These are phyloP conservation scores for Zygosaccharomyces lentus DNA, from an alignment of 805 yeast genomes.

Conservation along the genomic window DNA sequence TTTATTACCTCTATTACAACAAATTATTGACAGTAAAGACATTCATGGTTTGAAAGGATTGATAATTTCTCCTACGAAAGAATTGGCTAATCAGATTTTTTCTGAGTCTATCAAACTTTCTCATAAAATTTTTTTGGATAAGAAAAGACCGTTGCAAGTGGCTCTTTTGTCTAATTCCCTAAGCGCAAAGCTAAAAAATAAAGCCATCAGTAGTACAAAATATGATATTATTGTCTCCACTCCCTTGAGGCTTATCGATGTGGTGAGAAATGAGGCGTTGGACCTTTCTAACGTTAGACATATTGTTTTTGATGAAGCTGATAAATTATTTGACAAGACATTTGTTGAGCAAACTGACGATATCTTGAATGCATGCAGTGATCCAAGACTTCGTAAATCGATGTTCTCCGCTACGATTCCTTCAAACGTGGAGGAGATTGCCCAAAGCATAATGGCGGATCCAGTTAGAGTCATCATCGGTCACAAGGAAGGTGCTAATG, in stretches of 20 bases:
- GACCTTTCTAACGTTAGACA: conserved; percentile 65
- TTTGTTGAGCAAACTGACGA: conserved; percentile 90
- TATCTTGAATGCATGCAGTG: conserved; percentile 47
- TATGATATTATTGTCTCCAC: conserved; percentile 82
- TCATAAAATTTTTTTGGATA: conserved; percentile 39
- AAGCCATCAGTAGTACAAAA: conserved; percentile 53
- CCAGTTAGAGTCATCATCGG: conserved; percentile 88
- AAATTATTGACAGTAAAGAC: conserved; percentile 33
- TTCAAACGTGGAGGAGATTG: conserved; percentile 84
- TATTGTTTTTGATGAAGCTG: conserved; percentile 92
- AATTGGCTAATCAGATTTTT: conserved; percentile 81
- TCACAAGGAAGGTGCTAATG: conserved; percentile 88
- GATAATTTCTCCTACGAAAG: conserved; percentile 90
- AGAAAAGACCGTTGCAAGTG: conserved; percentile 46
- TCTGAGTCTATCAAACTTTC: conserved; percentile 59
- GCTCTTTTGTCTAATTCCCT: conserved; percentile 69
- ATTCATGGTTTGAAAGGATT: conserved; percentile 60
- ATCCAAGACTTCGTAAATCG: conserved; percentile 54
- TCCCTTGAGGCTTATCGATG: conserved; percentile 81
- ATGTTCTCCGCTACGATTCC: conserved; percentile 96
- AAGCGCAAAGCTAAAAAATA: conserved; percentile 62
- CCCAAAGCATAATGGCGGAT: conserved; percentile 75
- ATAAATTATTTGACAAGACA: conserved; percentile 79
- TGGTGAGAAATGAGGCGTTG: conserved; percentile 57
- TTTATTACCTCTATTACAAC: conserved; percentile 73